Conservation (phyloP, 192 early-diverging fungal genomes). For the Podila minutissima region DNA sequence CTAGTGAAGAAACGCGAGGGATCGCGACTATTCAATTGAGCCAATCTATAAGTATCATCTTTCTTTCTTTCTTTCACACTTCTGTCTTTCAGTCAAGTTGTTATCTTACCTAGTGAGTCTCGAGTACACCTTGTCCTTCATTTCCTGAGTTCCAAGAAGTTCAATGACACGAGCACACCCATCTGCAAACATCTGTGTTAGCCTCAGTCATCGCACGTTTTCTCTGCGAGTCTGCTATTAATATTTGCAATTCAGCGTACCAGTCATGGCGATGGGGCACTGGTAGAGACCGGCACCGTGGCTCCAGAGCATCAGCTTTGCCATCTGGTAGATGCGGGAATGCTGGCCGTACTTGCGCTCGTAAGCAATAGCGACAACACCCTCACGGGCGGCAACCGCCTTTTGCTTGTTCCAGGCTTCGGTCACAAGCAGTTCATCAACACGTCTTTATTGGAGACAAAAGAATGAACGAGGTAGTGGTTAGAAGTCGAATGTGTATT, state of each 20-base stretch:
- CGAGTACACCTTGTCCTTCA: constrained; percentile 57
- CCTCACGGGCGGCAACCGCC: constrained; percentile 68
- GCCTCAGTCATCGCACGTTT: neutral
- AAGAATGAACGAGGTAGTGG: neutral
- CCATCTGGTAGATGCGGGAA: constrained; percentile 70
- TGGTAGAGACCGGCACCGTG: constrained; percentile 62
- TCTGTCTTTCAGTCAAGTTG: neutral
- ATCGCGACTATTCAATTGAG: constrained; percentile 58
- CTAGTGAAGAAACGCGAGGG: constrained; percentile 70
- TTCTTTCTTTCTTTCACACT: neutral
- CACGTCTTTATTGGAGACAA: constrained; percentile 40
- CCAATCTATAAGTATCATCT: neutral
- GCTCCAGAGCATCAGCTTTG: constrained; percentile 69
- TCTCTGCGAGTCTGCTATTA: neutral
- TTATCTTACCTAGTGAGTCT: constrained; percentile 56
- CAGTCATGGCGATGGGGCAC: constrained; percentile 86
- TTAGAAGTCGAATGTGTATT: neutral
- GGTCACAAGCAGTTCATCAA: constrained; percentile 68
- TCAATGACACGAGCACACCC: constrained; percentile 74
- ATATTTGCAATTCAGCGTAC: constrained; percentile 1
- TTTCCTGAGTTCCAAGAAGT: constrained; percentile 58
- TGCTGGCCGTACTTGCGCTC: constrained; percentile 62
- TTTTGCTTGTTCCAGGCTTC: constrained; percentile 73
- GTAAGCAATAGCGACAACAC: constrained; percentile 72
- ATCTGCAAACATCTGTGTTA: constrained; percentile 43